These are phyloP conservation scores for Combretum micranthum DNA, from an alignment of 345 rosid species.

Conservation along the genomic window DNA sequence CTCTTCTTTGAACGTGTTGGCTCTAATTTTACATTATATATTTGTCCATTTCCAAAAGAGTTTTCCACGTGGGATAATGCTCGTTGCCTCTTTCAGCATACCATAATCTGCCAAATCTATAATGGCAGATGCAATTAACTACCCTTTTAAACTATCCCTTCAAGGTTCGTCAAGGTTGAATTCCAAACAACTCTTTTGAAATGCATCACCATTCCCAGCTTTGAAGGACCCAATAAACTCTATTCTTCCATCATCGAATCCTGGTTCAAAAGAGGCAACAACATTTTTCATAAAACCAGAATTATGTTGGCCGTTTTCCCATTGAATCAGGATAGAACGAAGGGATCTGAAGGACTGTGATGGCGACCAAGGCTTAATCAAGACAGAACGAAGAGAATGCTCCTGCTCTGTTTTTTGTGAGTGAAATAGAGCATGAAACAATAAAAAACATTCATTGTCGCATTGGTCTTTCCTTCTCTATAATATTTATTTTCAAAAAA, in stretches of 20 bases:
- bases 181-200: constrained; percentile 58
- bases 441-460: too few relatives aligned
- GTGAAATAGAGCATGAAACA: too few relatives aligned
- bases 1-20: too few relatives aligned
- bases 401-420: too few relatives aligned
- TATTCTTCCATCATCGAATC: constrained; percentile 68
- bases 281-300: constrained; percentile 64
- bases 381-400: too few relatives aligned
- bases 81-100: constrained; percentile 39
- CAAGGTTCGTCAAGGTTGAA: constrained; percentile 85
- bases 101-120: constrained; percentile 76
- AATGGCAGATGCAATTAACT: constrained; percentile 64
- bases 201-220: constrained; percentile 40
- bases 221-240: constrained; percentile 79
- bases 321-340: constrained; percentile 77
- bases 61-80: too few relatives aligned
- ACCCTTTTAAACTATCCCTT: constrained; percentile 52
- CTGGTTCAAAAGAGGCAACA: constrained; percentile 58
- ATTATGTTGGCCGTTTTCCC: constrained; percentile 79
- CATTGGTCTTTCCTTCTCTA: too few relatives aligned
- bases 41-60: too few relatives aligned
- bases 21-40: too few relatives aligned
- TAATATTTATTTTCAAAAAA: too few relatives aligned
- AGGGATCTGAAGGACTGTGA: constrained; percentile 73
- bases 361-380: constrained; percentile 97